Conservation (phyloP, 768 basidiomycete genomes). For the Suillus cothurnatus region DNA sequence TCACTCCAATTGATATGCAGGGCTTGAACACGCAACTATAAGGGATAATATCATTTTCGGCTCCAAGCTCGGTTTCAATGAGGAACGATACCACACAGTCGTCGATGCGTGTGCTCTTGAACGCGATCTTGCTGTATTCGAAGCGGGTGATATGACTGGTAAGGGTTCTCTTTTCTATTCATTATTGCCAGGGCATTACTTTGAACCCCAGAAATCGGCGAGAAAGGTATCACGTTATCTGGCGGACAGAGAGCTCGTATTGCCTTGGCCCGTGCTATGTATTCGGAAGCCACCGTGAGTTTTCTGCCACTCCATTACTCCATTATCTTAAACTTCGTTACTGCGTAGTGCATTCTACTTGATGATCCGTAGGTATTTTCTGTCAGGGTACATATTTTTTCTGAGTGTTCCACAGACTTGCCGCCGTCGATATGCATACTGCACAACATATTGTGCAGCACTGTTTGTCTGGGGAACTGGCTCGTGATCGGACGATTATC, state of each 20-base stretch:
- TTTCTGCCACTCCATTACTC: neutral
- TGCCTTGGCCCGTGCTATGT: constrained; percentile 78
- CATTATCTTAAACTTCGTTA: constrained; percentile 7
- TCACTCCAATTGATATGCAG: constrained; percentile 33
- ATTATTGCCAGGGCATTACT: neutral
- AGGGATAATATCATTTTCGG: constrained; percentile 82
- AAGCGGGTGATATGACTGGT: constrained; percentile 81
- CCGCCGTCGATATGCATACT: constrained; percentile 79
- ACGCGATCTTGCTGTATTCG: constrained; percentile 71
- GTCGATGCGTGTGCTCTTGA: constrained; percentile 74
- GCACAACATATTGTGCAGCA: constrained; percentile 66
- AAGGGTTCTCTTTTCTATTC: constrained; percentile 2
- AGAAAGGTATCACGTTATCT: constrained; percentile 68
- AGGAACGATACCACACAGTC: constrained; percentile 63
- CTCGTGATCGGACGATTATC: constrained; percentile 68
- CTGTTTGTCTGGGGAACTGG: constrained; percentile 65
- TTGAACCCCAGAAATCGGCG: constrained; percentile 61
- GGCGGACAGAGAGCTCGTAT: constrained; percentile 77
- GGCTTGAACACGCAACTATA: constrained; percentile 82
- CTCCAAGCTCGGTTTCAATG: constrained; percentile 56
- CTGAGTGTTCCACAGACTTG: constrained; percentile 44
- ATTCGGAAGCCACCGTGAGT: constrained; percentile 63
- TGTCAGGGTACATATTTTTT: constrained; percentile 19
- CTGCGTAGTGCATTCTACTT: constrained; percentile 54
- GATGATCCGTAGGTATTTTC: constrained; percentile 63